Base-by-base conservation (phyloP, 139 green algal species). In the Picochlorum sp. region DNA sequence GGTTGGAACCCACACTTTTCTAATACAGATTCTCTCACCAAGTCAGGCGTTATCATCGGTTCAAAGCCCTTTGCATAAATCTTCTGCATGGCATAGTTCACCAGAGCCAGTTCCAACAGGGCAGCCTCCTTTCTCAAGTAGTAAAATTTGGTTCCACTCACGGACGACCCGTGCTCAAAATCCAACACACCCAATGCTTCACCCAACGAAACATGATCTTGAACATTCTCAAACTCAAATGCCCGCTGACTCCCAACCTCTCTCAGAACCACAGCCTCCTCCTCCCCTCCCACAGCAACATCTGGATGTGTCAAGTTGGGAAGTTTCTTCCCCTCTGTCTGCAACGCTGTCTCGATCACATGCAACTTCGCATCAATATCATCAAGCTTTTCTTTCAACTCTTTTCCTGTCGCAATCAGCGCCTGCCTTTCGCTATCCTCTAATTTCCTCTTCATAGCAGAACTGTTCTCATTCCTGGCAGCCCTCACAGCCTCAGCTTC, bases 1-100 rank as follows among this genome's bases (percentile, higher is more conserved):
- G 94, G 94, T 66, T 98, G 94, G 80, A 99, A 99, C 41, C 94
- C 94, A 70, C 94, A 99, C 74, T 95, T 97, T 72, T 97, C 91
- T 57, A 99, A 71, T 20, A 97, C 87, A 1, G 34, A 71, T n/a
- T 76, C 77, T 4, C 87, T 80, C 61, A 98, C 92, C 21, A 99
- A 74, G 71, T 99, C 94, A 1, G 94, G 94, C 0, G 94, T 99
- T 57, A 80, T 90, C 58, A 95, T 82, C 20, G 90, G 86, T 4
- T 78, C 84, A 79, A 96, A 98, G 14, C 93, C 93, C 11, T 64
- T 69, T 0, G 71, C 62, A n/a, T 78, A 74, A 46, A 79, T 77
- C 63, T 85, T 85, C 44, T 74, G 69, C 73, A 96, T 84, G 0
- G 87, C 80, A 56, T 73, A 96, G 74, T 89, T 96, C 20, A 97